These are phyloP conservation scores for Brachypodium distachyon DNA, from an alignment of 202 grass and related monocot genomes.

Conservation along the genomic window DNA sequence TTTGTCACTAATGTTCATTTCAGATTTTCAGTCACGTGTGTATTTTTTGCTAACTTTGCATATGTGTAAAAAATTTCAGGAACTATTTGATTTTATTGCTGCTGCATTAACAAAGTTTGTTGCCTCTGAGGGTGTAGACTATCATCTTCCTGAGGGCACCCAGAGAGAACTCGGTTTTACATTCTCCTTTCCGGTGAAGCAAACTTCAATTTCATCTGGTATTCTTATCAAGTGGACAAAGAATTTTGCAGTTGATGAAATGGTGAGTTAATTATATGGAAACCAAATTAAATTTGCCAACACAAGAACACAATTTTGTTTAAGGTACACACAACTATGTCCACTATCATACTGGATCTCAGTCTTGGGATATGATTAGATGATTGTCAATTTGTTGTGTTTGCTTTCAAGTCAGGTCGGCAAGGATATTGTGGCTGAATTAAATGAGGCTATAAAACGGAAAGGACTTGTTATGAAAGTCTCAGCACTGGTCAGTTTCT, in stretches of 20 bases:
- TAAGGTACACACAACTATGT: background rate
- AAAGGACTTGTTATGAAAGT: conserved; percentile 70
- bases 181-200: conserved; percentile 89
- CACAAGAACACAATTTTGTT: background rate
- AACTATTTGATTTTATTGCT: conserved; percentile 77
- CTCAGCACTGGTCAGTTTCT: conserved; percentile 46
- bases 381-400: background rate
- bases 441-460: conserved; percentile 56
- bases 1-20: background rate
- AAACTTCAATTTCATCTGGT: conserved; percentile 70
- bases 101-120: conserved; percentile 63
- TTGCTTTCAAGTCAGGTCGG: conserved; percentile 42
- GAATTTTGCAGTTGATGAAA: conserved; percentile 68
- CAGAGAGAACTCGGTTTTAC: conserved; percentile 81
- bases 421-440: conserved; percentile 72
- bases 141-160: conserved; percentile 50
- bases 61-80: conserved; percentile 27
- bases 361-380: background rate
- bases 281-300: background rate
- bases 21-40: background rate
- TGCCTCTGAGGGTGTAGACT: conserved; percentile 56
- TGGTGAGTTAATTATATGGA: conserved; percentile 22
- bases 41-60: background rate
- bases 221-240: conserved; percentile 95
- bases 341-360: background rate